A percentile compares a stretch with the other conserved stretches of the same genome.
phyloP scores from a whole-genome alignment of 441 rosid genomes.

The Eruca vesicaria region DNA sequence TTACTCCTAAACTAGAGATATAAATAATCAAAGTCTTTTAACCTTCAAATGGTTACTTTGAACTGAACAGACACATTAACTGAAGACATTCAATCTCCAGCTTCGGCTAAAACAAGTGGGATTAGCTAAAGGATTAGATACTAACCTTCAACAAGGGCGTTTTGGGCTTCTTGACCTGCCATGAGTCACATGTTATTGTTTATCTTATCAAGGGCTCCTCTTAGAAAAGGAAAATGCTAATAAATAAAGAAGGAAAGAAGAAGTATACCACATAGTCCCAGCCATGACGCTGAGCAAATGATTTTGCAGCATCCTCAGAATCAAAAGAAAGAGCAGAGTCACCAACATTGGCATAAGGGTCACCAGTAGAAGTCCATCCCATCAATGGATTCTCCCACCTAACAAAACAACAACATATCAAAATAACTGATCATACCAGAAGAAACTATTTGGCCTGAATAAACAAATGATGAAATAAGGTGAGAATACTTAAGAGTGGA shows the following conservation, averaged over 20 bases:
- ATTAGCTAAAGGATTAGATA: not conserved
- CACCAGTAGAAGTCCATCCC: slow-evolving; percentile 98
- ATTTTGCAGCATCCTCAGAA: slow-evolving; percentile 71
- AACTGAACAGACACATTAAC: not conserved
- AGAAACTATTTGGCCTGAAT: not conserved
- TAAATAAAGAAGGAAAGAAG: not conserved
- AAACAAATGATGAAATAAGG: not conserved
- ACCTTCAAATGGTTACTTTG: not conserved
- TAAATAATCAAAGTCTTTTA: not conserved
- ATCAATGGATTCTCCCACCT: slow-evolving; percentile 99
- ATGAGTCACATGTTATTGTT: not conserved
- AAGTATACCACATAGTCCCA: slow-evolving; percentile 75
- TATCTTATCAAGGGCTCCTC: not conserved
- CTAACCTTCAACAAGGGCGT: slow-evolving; percentile 83
- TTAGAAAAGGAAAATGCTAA: not conserved
- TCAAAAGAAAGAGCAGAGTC: slow-evolving; percentile 75
- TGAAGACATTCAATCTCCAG: not conserved
- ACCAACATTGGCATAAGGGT: slow-evolving; percentile 92
- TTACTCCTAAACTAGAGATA: not conserved
- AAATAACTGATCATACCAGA: not conserved
- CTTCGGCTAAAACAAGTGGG: not conserved
- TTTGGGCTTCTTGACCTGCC: slow-evolving; percentile 75
- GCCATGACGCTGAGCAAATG: slow-evolving; percentile 84
- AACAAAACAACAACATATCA: not conserved
- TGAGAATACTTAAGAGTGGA: slow-evolving; percentile 89